Evolutionary conservation across 2,329 filamentous ascomycete species (phyloP).

Genomic region (Ustulina deusta): DNA sequence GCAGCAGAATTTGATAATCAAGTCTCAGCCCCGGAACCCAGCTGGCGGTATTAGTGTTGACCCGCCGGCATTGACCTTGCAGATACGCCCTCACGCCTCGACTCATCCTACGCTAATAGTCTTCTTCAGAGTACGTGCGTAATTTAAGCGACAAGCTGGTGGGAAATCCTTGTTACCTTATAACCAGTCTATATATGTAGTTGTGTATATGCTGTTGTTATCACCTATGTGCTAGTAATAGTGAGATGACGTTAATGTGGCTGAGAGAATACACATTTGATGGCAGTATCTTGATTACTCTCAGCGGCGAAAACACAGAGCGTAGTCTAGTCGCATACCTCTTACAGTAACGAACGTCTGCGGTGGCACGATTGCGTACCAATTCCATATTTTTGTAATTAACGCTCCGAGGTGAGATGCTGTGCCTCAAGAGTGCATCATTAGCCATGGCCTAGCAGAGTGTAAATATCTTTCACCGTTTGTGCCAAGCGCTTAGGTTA

Average conservation of each 20-base stretch:
- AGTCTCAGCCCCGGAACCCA: background rate
- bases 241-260: background rate
- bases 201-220: background rate
- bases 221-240: no score
- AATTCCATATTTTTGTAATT: slow-evolving; percentile 6
- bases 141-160: background rate
- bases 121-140: background rate
- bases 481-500: background rate
- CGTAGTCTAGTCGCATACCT: background rate
- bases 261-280: no score
- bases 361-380: background rate
- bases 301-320: no score
- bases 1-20: slow-evolving; percentile 26
- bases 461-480: background rate
- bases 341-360: background rate
- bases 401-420: background rate
- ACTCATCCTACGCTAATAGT: background rate
- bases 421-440: background rate
- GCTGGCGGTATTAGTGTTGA: background rate
- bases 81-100: background rate
- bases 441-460: background rate
- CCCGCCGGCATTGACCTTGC: background rate
- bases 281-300: no score
- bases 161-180: background rate
- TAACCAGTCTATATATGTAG: background rate